Evolutionary conservation across 306 rosid genomes (phyloP).

Genomic region (Dalbergia cultrata): DNA sequence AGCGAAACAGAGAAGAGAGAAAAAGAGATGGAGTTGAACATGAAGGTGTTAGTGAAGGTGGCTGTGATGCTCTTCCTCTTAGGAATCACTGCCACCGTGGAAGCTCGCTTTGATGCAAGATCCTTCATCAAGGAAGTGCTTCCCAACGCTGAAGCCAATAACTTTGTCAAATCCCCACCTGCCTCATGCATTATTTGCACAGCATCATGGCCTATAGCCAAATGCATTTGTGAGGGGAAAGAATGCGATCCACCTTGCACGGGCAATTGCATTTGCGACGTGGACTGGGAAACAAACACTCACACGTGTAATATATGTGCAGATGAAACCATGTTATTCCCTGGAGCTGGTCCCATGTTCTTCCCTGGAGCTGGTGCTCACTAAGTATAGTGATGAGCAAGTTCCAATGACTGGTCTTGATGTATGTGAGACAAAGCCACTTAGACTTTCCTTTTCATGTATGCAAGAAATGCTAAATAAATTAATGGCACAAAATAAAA

Average conservation of each 20-base stretch:
- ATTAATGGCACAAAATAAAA: too few relatives aligned
- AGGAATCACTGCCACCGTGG: neutral
- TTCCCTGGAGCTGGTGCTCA: neutral
- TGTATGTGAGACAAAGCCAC: neutral
- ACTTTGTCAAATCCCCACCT: neutral
- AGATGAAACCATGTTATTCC: too few relatives aligned
- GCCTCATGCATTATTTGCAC: neutral
- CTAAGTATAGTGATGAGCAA: neutral
- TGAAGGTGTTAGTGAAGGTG: neutral
- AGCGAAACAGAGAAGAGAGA: neutral
- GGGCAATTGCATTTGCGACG: too few relatives aligned
- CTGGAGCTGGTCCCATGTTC: neutral
- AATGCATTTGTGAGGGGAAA: neutral
- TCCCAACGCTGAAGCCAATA: too few relatives aligned
- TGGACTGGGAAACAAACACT: too few relatives aligned
- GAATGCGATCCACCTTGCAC: conserved; percentile 38
- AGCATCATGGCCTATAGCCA: neutral
- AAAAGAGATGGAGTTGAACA: neutral
- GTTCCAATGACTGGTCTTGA: neutral
- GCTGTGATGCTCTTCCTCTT: neutral
- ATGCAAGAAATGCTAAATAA: neutral
- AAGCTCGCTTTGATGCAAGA: neutral
- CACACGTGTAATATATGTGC: neutral
- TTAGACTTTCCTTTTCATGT: neutral
- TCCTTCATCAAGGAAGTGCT: neutral